Conservation (phyloP, 2,329 filamentous ascomycete genomes). For the Talaromyces marneffei region DNA sequence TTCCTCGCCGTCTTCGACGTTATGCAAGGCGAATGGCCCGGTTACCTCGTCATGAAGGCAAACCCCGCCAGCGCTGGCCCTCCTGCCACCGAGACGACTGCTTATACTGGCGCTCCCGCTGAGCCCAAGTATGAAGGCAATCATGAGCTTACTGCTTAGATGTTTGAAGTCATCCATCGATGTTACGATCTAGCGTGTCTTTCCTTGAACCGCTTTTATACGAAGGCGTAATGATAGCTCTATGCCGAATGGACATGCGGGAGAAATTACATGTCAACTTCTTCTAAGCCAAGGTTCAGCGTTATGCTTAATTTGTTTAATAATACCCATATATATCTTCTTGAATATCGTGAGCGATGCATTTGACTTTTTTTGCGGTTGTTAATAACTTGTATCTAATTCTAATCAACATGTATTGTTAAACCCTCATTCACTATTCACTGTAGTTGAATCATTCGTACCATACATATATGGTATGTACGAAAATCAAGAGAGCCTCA, state of each 20-base stretch:
- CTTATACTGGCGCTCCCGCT: conserved; percentile 7
- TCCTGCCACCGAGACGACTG: neutral
- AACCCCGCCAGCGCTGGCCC: neutral
- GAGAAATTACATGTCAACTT: neutral
- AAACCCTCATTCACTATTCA: too few species aligned
- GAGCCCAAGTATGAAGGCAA: conserved; percentile 14
- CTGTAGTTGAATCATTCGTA: too few species aligned
- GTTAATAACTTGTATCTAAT: neutral
- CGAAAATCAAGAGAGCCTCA: neutral
- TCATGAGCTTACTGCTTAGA: conserved; percentile 14
- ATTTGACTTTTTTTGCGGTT: neutral
- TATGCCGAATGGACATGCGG: neutral
- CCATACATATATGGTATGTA: too few species aligned
- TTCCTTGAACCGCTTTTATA: neutral
- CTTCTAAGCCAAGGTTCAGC: neutral
- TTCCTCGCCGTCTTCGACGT: conserved; percentile 26
- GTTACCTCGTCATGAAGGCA: conserved; percentile 18
- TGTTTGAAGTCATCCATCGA: neutral
- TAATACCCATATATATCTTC: conserved; percentile 8
- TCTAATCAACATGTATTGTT: too few species aligned
- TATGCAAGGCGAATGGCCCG: conserved; percentile 23
- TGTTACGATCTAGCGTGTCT: neutral
- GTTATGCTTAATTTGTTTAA: neutral
- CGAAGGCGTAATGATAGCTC: neutral
- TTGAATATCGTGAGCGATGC: conserved; percentile 7